phyloP scores from a whole-genome alignment of 345 rosid species.

The Linum trigynum region DNA sequence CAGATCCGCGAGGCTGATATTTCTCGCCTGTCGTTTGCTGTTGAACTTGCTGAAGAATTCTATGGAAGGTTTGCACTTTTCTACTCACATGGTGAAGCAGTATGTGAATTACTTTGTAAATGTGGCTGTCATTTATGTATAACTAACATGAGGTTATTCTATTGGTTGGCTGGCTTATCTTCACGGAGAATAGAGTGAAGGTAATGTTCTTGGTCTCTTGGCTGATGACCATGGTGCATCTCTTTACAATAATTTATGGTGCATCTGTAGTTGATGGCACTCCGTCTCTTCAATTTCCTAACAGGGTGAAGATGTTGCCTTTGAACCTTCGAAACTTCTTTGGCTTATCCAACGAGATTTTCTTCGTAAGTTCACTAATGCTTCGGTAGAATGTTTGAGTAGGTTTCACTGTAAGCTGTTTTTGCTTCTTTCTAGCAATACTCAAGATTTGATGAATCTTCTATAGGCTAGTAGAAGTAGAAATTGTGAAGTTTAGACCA shows the following conservation, averaged over 20 bases:
- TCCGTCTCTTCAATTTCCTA: slow-evolving; percentile 4
- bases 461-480: neutral
- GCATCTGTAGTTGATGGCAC: slow-evolving; percentile 15
- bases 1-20: slow-evolving; percentile 99
- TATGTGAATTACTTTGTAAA: slow-evolving; percentile 2
- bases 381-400: neutral
- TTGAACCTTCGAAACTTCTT: slow-evolving; percentile 88
- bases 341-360: slow-evolving; percentile 99
- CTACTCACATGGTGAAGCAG: slow-evolving; percentile 1
- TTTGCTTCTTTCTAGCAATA: neutral
- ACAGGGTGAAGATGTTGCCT: slow-evolving; percentile 96
- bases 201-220: slow-evolving; percentile 33
- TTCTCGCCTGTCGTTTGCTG: slow-evolving; percentile 96
- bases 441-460: neutral
- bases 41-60: slow-evolving; percentile 98
- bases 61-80: slow-evolving; percentile 71
- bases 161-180: slow-evolving; percentile 24
- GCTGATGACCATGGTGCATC: slow-evolving; percentile 5
- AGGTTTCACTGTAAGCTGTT: too few species aligned
- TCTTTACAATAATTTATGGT: neutral
- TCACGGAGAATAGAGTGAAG: slow-evolving; percentile 69
- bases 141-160: slow-evolving; percentile 34
- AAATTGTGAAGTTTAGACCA: neutral
- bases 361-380: slow-evolving; percentile 57
- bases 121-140: neutral